Percentiles rank a stretch among this genome's conserved stretches.
These are phyloP conservation scores for Solanum clarkiae DNA, from an alignment of 257 asterid genomes.

Conservation along the genomic window DNA sequence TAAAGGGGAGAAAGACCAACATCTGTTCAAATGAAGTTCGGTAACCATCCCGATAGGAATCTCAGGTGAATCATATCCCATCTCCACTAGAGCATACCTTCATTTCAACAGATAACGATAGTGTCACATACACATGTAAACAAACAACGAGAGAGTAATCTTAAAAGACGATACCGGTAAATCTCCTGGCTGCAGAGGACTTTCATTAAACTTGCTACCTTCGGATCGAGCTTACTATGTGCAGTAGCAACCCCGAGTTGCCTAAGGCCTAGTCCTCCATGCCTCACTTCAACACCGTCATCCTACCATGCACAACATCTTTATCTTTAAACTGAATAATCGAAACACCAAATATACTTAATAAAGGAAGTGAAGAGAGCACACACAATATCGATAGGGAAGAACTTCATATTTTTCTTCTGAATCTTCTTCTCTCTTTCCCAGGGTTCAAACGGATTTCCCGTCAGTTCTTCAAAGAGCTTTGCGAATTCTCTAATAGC, in stretches of 20 bases:
- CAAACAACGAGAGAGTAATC: background rate
- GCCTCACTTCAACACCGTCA: conserved; percentile 77
- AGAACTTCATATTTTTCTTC: conserved; percentile 38
- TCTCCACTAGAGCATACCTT: conserved; percentile 87
- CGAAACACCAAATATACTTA: background rate
- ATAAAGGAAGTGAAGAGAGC: background rate
- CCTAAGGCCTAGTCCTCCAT: conserved; percentile 65
- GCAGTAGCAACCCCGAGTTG: conserved; percentile 59
- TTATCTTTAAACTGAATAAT: background rate
- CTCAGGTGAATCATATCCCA: conserved; percentile 64
- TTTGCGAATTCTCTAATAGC: conserved; percentile 47
- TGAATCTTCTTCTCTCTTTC: conserved; percentile 53
- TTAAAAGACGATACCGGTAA: conserved; percentile 31
- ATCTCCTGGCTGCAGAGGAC: conserved; percentile 73
- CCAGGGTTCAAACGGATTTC: conserved; percentile 66
- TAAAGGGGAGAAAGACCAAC: conserved; percentile 12
- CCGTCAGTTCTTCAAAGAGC: conserved; percentile 49
- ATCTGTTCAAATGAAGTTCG: conserved; percentile 47
- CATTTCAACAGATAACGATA: background rate
- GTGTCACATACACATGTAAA: background rate
- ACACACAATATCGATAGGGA: conserved; percentile 60
- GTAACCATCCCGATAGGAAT: conserved; percentile 84
- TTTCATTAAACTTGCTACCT: conserved; percentile 70
- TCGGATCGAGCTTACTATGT: conserved; percentile 67
- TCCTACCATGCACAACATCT: conserved; percentile 24